Evolutionary conservation across 495 filamentous ascomycete genomes (phyloP), one percentile per base, ranked within the genome.

Genomic region (Neurospora sp.): DNA sequence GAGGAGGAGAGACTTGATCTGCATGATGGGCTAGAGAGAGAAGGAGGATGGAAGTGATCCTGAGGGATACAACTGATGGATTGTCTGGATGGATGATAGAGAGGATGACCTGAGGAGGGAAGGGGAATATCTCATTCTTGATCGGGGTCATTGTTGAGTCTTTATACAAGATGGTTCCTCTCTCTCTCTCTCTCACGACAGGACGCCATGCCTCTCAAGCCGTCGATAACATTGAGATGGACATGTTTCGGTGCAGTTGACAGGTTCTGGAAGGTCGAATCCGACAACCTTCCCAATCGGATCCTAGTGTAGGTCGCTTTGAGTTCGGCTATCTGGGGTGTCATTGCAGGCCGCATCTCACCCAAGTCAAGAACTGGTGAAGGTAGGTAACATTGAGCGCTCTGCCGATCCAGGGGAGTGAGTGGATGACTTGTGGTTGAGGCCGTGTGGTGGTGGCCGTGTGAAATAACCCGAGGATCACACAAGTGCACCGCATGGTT

Each of bases 1-100:
- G 16, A 80, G 69, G 45, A 78, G 75, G 68, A 80, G 70, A 3
- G 77, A 68, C 16, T 78, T 78, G 78, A 85, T 81, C 61, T 79
- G 77, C 83, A 85, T 85, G 31, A 37, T 77, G 77, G 40, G 22
- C 38, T 27, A 61, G 20, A 53, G 47, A 53, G 47, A 42, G 53
- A 20, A n/a, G 16, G 14, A 45, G 20, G 27, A 31, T 27, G 27
- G 71, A 70, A 69, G 70, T 35, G 53, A 35, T 61, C 53, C 53
- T 35, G 27, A 61, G 14, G 44, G 47, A 6, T 53, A 20, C 44
- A 59, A 59, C 44, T 7, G 53, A 35, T 31, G 53, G 27, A 61
- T 35, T 27, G 45, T 53, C 45, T 53, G 47, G 22, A 31, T 61
- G 53, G 53, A 35, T 65, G 53, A 59, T 65, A 27, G 53, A 65